Conservation (phyloP, 768 basidiomycete genomes). For the Amanita exitialis region DNA sequence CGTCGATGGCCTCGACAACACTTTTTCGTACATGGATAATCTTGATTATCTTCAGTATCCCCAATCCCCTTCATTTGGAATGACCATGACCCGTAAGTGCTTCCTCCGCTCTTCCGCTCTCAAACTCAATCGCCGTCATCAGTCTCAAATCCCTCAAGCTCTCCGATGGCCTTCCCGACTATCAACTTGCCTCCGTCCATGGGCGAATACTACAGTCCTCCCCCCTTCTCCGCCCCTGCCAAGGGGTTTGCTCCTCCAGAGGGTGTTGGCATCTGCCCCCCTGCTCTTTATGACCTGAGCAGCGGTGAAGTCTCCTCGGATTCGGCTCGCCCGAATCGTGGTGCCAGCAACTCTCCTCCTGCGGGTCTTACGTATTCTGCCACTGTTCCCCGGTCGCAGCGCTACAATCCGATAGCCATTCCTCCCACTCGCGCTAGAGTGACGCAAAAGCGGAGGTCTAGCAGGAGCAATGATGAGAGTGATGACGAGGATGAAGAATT, state of each 20-base stretch:
- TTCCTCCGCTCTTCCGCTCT: conserved; percentile 1
- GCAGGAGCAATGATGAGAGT: conserved; percentile 52
- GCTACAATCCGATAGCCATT: conserved; percentile 67
- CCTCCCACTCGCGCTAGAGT: conserved; percentile 42
- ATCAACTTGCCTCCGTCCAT: conserved; percentile 48
- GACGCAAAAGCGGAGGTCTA: conserved; percentile 31
- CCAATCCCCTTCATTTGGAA: conserved; percentile 45
- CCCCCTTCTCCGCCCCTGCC: conserved; percentile 36
- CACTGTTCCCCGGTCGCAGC: conserved; percentile 59
- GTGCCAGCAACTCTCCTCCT: conserved; percentile 46
- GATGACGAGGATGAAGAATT: conserved; percentile 74
- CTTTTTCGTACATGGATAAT: conserved; percentile 41
- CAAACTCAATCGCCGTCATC: conserved; percentile 10
- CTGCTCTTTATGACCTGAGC: conserved; percentile 61
- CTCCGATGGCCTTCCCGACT: conserved; percentile 54
- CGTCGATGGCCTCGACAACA: conserved; percentile 34
- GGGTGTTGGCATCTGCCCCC: conserved; percentile 54
- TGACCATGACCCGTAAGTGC: conserved; percentile 55
- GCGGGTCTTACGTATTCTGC: conserved; percentile 40
- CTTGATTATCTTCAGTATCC: conserved; percentile 65
- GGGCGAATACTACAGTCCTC: conserved; percentile 46
- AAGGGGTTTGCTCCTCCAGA: conserved; percentile 61
- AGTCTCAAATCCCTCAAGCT: conserved; percentile 49
- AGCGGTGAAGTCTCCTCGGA: conserved; percentile 71
- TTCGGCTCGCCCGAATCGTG: conserved; percentile 55